Evolutionary conservation across 2,329 filamentous ascomycete species (phyloP).

Genomic region (Graphilbum ipis-grandicollis): DNA sequence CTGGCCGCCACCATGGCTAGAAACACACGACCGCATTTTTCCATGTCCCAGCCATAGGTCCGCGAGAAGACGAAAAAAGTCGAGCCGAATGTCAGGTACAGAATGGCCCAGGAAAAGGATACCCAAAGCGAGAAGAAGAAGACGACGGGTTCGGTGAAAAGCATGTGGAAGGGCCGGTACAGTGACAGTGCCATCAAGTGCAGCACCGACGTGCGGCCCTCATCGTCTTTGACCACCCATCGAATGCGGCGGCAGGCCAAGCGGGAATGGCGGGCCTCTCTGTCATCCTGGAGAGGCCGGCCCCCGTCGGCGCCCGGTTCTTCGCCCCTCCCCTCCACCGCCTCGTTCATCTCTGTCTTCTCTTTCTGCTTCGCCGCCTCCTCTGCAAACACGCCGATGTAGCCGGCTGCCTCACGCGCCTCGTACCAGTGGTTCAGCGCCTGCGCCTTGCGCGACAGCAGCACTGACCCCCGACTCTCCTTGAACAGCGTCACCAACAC

Average conservation of each 20-base stretch:
- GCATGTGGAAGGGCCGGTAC: slow-evolving; percentile 60
- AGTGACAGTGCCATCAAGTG: slow-evolving; percentile 60
- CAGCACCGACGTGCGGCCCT: slow-evolving; percentile 49
- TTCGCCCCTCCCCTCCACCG: too few relatives aligned
- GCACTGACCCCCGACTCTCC: slow-evolving; percentile 67
- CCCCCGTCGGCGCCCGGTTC: too few relatives aligned
- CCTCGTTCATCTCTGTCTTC: too few relatives aligned
- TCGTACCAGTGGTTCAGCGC: slow-evolving; percentile 67
- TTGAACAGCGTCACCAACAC: slow-evolving; percentile 54
- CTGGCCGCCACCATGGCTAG: slow-evolving; percentile 51
- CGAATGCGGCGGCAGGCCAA: slow-evolving; percentile 39
- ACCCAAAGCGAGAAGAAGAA: slow-evolving; percentile 86
- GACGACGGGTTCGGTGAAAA: slow-evolving; percentile 61
- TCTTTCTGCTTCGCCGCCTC: too few relatives aligned
- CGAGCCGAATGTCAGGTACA: slow-evolving; percentile 71
- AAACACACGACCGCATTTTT: slow-evolving; percentile 58
- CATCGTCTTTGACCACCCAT: slow-evolving; percentile 67
- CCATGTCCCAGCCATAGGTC: slow-evolving; percentile 49
- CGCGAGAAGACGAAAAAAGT: slow-evolving; percentile 60
- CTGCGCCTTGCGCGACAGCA: slow-evolving; percentile 59
- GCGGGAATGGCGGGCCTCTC: neutral
- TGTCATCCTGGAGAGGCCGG: neutral
- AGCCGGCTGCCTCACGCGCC: slow-evolving; percentile 46
- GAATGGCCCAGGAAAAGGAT: slow-evolving; percentile 72
- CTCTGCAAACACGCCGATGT: slow-evolving; percentile 27